Conservation (phyloP, 805 yeast genomes). For the Suhomyces faveliae region DNA sequence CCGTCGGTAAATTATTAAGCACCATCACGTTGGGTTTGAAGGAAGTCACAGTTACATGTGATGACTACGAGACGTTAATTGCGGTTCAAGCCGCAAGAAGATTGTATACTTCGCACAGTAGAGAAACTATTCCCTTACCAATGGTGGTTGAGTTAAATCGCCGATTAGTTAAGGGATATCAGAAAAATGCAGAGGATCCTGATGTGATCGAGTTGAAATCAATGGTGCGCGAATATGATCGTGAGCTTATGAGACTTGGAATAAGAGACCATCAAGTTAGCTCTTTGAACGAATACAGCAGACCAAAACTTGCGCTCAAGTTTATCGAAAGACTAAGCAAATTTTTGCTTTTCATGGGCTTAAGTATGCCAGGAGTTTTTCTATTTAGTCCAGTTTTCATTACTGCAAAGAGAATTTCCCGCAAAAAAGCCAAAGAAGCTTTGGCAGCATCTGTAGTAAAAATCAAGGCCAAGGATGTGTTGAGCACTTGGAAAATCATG, state of each 20-base stretch:
- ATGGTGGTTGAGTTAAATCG: constrained; percentile 44
- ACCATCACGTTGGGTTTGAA: constrained; percentile 32
- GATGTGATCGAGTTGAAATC: constrained; percentile 32
- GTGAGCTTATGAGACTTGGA: constrained; percentile 29
- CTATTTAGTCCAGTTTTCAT: constrained; percentile 42
- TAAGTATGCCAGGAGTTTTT: constrained; percentile 38
- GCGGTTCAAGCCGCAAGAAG: constrained; percentile 44
- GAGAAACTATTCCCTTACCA: constrained; percentile 39
- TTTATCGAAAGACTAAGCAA: constrained; percentile 27
- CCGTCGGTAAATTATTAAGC: constrained; percentile 28
- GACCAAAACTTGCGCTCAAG: constrained; percentile 19
- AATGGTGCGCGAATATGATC: constrained; percentile 34
- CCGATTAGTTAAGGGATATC: constrained; percentile 36
- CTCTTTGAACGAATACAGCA: constrained; percentile 21
- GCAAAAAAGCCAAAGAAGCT: constrained; percentile 37
- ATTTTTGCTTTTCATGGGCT: constrained; percentile 28
- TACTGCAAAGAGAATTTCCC: constrained; percentile 32
- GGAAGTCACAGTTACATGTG: constrained; percentile 41
- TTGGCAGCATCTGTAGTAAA: constrained; percentile 39
- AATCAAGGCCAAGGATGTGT: constrained; percentile 41
- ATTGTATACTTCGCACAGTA: constrained; percentile 33
- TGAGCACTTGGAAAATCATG: constrained; percentile 43
- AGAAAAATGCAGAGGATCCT: constrained; percentile 30
- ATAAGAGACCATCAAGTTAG: constrained; percentile 44
- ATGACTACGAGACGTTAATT: constrained; percentile 43